These are phyloP conservation scores for Penicillium sclerotiorum DNA, from an alignment of 2,329 filamentous ascomycete species.

Conservation along the genomic window DNA sequence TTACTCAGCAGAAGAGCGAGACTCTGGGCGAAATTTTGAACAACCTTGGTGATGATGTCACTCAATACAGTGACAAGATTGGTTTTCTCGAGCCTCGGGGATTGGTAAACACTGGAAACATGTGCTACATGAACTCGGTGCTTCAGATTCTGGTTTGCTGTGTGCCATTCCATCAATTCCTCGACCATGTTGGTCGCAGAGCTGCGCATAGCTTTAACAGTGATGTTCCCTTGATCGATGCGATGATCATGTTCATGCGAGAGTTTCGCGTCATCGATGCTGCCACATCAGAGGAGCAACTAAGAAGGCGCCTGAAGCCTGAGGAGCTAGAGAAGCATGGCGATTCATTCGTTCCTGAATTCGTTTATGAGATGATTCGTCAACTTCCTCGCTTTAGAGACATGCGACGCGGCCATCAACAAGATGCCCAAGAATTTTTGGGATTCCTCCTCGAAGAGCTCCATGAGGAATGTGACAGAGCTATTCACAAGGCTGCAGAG, in stretches of 20 bases:
- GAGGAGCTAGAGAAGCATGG: slow-evolving; percentile 88
- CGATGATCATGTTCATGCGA: slow-evolving; percentile 95
- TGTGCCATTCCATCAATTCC: slow-evolving; percentile 89
- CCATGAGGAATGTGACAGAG: slow-evolving; percentile 84
- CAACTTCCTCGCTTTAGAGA: slow-evolving; percentile 83
- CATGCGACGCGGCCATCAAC: slow-evolving; percentile 94
- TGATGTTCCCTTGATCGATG: slow-evolving; percentile 89
- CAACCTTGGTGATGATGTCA: slow-evolving; percentile 68
- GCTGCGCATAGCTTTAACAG: slow-evolving; percentile 92
- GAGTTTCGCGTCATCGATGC: slow-evolving; percentile 87
- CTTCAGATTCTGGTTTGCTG: slow-evolving; percentile 95
- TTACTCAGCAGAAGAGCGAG: slow-evolving; percentile 54
- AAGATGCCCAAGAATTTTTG: slow-evolving; percentile 96
- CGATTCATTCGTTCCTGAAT: slow-evolving; percentile 88
- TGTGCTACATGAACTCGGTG: slow-evolving; percentile 99
- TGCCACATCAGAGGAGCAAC: slow-evolving; percentile 71
- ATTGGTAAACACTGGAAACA: slow-evolving; percentile 94
- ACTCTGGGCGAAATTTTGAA: slow-evolving; percentile 77
- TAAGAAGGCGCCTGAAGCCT: slow-evolving; percentile 73
- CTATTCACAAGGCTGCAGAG: slow-evolving; percentile 63
- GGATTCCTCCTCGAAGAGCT: slow-evolving; percentile 90
- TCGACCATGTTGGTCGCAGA: slow-evolving; percentile 82
- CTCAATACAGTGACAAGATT: slow-evolving; percentile 62
- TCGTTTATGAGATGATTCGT: slow-evolving; percentile 91
- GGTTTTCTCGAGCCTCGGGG: slow-evolving; percentile 89